Conservation (phyloP, 768 basidiomycete species). For the Suillus clintonianus region DNA sequence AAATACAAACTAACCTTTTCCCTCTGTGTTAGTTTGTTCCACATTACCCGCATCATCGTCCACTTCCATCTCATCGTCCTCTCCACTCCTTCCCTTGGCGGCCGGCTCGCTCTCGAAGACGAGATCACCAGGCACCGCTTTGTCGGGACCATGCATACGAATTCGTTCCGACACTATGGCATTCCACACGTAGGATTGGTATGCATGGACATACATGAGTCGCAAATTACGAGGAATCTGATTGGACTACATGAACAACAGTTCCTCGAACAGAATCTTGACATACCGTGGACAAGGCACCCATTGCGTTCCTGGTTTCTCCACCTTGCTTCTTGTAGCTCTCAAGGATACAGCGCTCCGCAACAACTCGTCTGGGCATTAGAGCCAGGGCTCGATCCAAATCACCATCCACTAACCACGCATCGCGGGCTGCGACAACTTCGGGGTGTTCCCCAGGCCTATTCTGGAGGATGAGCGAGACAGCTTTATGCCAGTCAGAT, state of each 20-base stretch:
- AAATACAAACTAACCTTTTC: conserved; percentile 29
- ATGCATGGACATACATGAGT: conserved; percentile 97
- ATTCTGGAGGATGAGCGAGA: conserved; percentile 77
- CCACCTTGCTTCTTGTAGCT: conserved; percentile 81
- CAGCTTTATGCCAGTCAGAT: conserved; percentile 88
- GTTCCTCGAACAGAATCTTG: background rate
- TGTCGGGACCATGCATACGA: conserved; percentile 68
- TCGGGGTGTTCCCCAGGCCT: conserved; percentile 94
- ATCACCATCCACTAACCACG: conserved; percentile 86
- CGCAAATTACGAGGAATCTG: conserved; percentile 95
- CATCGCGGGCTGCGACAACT: conserved; percentile 77
- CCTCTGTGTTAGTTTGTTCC: conserved; percentile 35
- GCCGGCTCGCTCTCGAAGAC: conserved; percentile 60
- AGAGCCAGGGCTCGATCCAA: conserved; percentile 77
- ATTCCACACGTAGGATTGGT: conserved; percentile 99
- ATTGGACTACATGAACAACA: conserved; percentile 6
- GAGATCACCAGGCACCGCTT: conserved; percentile 86
- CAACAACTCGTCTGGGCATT: conserved; percentile 91
- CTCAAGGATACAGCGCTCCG: conserved; percentile 90
- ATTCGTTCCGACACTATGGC: conserved; percentile 94
- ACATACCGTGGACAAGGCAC: conserved; percentile 77
- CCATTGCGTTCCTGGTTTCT: conserved; percentile 82
- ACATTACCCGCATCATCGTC: conserved; percentile 35
- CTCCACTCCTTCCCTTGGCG: conserved; percentile 11
- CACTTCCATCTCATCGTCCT: conserved; percentile 22